These are phyloP conservation scores for Zygnema circumcarinatum DNA, from an alignment of 139 green algal genomes.

Conservation along the genomic window DNA sequence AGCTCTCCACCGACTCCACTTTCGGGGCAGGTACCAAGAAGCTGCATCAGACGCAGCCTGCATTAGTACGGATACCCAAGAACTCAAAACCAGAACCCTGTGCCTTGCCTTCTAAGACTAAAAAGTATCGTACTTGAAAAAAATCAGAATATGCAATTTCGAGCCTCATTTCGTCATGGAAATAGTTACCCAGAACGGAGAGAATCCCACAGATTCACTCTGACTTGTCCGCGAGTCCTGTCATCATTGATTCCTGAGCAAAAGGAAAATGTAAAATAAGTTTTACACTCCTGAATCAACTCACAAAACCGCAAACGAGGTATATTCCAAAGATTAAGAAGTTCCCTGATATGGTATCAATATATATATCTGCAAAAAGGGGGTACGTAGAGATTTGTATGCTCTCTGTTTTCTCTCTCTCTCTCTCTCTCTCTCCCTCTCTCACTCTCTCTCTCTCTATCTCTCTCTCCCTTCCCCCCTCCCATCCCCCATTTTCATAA, in stretches of 20 bases:
- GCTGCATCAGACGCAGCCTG: background rate
- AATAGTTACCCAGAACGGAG: background rate
- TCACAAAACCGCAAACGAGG: background rate
- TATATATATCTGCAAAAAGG: background rate
- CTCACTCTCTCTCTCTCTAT: conserved; percentile 19
- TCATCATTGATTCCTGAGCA: background rate
- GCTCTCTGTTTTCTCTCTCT: background rate
- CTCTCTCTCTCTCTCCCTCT: background rate
- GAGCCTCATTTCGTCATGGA: background rate
- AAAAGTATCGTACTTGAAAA: background rate
- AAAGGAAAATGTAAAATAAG: no score
- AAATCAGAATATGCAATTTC: background rate
- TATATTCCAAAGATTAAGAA: background rate
- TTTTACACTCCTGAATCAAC: no score
- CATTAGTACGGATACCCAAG: background rate
- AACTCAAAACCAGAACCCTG: background rate
- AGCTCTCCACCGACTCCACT: conserved; percentile 1
- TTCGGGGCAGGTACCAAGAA: background rate
- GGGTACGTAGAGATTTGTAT: background rate
- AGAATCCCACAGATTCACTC: background rate
- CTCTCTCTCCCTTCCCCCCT: background rate
- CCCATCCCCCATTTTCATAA: background rate
- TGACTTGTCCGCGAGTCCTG: background rate
- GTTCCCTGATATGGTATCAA: background rate
- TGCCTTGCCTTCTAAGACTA: background rate